Base-by-base conservation (phyloP, 805 yeast species). In the Millerozyma miso region DNA sequence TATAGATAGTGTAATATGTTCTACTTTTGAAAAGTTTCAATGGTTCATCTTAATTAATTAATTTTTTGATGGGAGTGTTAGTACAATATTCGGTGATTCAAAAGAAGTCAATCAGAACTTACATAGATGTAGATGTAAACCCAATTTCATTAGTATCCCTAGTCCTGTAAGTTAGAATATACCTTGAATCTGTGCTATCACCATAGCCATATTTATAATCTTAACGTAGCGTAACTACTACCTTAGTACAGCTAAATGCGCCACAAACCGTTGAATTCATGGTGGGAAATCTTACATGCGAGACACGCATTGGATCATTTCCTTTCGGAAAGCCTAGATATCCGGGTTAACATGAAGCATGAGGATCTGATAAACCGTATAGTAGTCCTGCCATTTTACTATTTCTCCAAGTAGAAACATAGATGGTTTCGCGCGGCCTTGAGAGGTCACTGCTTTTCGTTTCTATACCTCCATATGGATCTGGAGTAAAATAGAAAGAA, bases 321-420 rank as follows among this genome's bases (percentile, higher is more conserved):
- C 47, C 38, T 26, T 17, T 15, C 29, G 47, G 47, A 44, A 8
- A 43, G 46, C 46, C 46, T 43, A 36, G 29, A 39, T 15, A 17
- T 12, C 19, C 19, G 29, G 6, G 29, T 23, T 23, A 23, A 23
- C 29, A 23, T 23, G 10, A 7, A 6, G 18, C n/a, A n/a, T 33
- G 16, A 19, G 33, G 20, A 4, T 3, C n/a, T 18, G 14, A 4
- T 13, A 32, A 7, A n/a, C 35, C 15, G 15, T n/a, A 32, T 29
- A 14, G 13, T 13, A 32, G 8, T 32, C 35, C 35, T 16, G 31
- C 39, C 40, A 10, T 7, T 23, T 23, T 10, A 23, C 6, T 23
- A 23, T 10, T 23, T 23, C 29, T 23, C 29, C 29, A 23, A 23
- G 10, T 10, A 23, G 29, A 23, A 23, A 23, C 29, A 23, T 23